Percentiles rank a stretch among this genome's conserved stretches.
Evolutionary conservation across 768 basidiomycete genomes (phyloP).

Genomic region (Boletus rufocinnamomeus): DNA sequence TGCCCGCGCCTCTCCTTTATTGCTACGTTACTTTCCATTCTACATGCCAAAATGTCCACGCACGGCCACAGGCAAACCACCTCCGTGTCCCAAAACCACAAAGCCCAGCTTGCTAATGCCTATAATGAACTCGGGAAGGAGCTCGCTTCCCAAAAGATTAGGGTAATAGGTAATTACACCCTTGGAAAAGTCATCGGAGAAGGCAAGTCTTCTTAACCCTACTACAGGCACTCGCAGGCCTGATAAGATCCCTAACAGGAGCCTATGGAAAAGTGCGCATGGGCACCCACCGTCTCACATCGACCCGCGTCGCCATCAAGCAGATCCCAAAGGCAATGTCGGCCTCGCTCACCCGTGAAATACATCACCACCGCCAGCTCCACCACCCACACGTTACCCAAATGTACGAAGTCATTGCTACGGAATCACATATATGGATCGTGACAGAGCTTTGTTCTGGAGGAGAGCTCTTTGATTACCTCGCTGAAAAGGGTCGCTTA

Average conservation of each 20-base stretch:
- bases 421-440: conserved; percentile 94
- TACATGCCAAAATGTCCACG: conserved; percentile 45
- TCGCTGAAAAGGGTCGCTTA: conserved; percentile 90
- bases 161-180: conserved; percentile 93
- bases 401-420: conserved; percentile 97
- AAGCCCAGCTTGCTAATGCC: conserved; percentile 88
- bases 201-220: conserved; percentile 52
- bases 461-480: conserved; percentile 97
- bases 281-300: conserved; percentile 91
- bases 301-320: conserved; percentile 93
- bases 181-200: conserved; percentile 93
- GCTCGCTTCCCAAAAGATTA: conserved; percentile 85
- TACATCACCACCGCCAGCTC: conserved; percentile 96
- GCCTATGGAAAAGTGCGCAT: conserved; percentile 95
- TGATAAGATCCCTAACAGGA: conserved; percentile 50
- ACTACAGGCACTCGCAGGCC: conserved; percentile 12
- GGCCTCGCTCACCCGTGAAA: conserved; percentile 90
- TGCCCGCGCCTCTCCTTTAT: conserved; percentile 41
- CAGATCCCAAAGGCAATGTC: conserved; percentile 96
- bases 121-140: conserved; percentile 98
- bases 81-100: conserved; percentile 73
- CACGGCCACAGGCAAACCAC: conserved; percentile 62
- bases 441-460: conserved; percentile 96
- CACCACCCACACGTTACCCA: conserved; percentile 96
- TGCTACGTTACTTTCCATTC: conserved; percentile 28